Evolutionary conservation across 2,329 filamentous ascomycete genomes (phyloP), one percentile per base, ranked within the genome.

Genomic region (Penicillium sp.): DNA sequence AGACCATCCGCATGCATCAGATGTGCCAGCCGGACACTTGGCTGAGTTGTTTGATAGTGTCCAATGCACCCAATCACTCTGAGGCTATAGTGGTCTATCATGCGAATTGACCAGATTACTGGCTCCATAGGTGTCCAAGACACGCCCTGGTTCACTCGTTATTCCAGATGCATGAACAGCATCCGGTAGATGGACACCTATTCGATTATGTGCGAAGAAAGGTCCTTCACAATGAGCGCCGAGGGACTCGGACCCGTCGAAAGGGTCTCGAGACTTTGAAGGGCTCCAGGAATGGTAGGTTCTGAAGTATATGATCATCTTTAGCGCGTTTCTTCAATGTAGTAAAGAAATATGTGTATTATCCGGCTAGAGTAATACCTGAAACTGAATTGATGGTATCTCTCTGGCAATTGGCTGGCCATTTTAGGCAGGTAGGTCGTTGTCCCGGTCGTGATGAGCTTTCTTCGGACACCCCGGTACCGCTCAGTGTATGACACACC

Each of bases 351-450:
- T 19, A 47, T 2, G 15, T 40, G 37, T n/a, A 40, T n/a, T n/a
- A 4, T 7, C 2, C 15, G 1, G 37, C 17, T n/a, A n/a, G 15
- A 13, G 4, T 3, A 30, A 22, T 15, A 26, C 24, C 37, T 30
- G 4, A 30, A 17, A 42, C 47, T 53, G 7, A 63, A 54, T 47
- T 56, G 58, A 24, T 62, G 62, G 50, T 65, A 63, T 37, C 58
- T 56, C 5, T 56, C 42, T 9, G 59, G 38, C 17, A 60, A 35
- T 26, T 65, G 65, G 50, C 65, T 66, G 13, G 62, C 65, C 65
- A 66, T 65, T 26, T 62, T 66, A 15, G 65, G 62, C 54, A 66
- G 50, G 44, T 63, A 65, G 50, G 62, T 66, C 19, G 65, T 66
- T 17, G 58, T 65, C 13, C 65, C 65, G 0, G 62, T 66, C 7